Evolutionary conservation across 2,329 filamentous ascomycete genomes (phyloP), one percentile per base, ranked within the genome.

Genomic region (Alternaria gaisen): DNA sequence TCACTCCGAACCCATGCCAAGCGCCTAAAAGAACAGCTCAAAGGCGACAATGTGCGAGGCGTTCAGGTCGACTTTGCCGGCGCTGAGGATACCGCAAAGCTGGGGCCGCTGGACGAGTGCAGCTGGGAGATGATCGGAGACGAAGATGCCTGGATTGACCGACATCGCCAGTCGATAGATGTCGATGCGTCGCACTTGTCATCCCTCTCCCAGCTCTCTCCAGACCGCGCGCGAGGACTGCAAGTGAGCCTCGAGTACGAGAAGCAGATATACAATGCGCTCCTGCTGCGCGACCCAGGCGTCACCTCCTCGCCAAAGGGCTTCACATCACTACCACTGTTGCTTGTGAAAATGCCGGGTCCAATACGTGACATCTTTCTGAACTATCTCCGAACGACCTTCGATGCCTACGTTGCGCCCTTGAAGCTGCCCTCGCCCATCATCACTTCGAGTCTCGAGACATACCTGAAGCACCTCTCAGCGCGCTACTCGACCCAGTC

Each of bases 391-490:
- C 74, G 79, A 5, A 76, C 81, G 1, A 81, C 77, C 58, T 86
- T 87, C 68, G 84, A 87, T 63, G 78, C 82, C 3, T 82, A 83
- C 61, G 78, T 81, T 46, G 79, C 81, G 6, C 71, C 80, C 5
- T 64, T 86, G 24, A 75, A 73, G 5, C 77, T 86, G 4, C 73
- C 81, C 0, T 80, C 83, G 0, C 60, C 66, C 8, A 83, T 84
- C 60, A 74, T 86, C 32, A 81, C 80, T n/a, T 66, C 72, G 0
- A 74, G 75, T 2, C 73, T 85, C 16, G 82, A 84, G 60, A 77
- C 68, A 0, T 87, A 93, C 61, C 83, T 94, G 56, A 87, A 86
- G 14, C 82, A 86, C 58, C 80, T 94, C 14, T 81, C 85, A 4
- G 63, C 72, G 28, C 46, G 43, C 51, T 57, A 55, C 53, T 76